Base-by-base conservation (phyloP, 495 filamentous ascomycete genomes). In the Aspergillus sparsus region DNA sequence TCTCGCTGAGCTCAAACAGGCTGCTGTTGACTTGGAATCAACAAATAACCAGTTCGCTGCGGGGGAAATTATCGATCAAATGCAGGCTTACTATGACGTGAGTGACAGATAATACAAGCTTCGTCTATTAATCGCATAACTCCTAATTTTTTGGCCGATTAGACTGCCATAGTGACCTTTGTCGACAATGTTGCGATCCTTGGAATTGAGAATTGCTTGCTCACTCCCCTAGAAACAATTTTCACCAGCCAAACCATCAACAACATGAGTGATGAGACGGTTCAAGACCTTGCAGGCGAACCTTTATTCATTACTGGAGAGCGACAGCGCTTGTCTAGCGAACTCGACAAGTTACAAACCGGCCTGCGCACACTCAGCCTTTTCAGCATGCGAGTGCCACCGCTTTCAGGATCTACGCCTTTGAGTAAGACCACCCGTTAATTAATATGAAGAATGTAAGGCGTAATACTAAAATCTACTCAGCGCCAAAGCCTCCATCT, bases 141-240 rank as follows among this genome's bases (percentile, higher is more conserved):
- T 21, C 8, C 11, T 6, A 10, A 32, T 12, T 33, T 5, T 5
- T 16, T 16, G 9, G 1, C 44, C 13, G 42, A 37, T 59, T 13
- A 88, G 87, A 80, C 83, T 63, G 80, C 86, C 0, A 66, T 86
- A 53, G 77, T 82, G 60, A 79, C 76, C 0, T 87, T 90, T 65
- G 69, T 86, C n/a, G 84, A 90, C 39, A 83, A 88, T 45, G 61
- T 89, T 31, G 75, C 81, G 13, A 78, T 77, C 5, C 74, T 86
- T 41, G 86, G 80, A 4, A 81, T 87, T 35, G 86, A 89, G 53
- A 74, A 77, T 32, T 83, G 82, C 65, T 76, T 89, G 41, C 69
- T 89, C 7, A 8, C 5, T 3, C 71, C 68, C 31, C 63, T 77
- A 0, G 50, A 62, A 11, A 2, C 32, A 3, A 55, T 76, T 1